A percentile compares a stretch with the other conserved stretches of the same genome.
phyloP scores from a whole-genome alignment of 306 rosid species.

The Glycyrrhiza uralensis region DNA sequence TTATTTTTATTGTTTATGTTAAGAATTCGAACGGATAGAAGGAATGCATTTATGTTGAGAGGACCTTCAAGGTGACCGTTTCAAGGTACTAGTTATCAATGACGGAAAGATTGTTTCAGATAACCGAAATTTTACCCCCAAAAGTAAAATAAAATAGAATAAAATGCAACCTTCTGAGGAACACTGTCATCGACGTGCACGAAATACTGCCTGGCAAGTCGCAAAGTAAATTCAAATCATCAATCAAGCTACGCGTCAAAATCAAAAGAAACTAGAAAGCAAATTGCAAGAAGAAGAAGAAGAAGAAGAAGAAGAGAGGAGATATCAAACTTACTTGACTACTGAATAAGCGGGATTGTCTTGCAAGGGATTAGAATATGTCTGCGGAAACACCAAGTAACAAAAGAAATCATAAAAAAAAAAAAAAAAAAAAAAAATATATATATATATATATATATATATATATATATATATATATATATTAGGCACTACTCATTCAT shows the following conservation, averaged over 20 bases:
- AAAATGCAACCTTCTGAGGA: conserved; percentile 56
- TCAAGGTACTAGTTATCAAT: conserved; percentile 8
- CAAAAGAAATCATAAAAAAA: no score
- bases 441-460: no score
- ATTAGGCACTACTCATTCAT: not conserved
- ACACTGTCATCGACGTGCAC: conserved; percentile 81
- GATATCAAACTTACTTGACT: conserved; percentile 59
- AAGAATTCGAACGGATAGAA: no score
- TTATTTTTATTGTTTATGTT: no score
- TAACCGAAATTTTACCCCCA: not conserved
- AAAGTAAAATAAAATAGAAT: not conserved
- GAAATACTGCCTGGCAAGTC: conserved; percentile 78
- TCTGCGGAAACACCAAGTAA: conserved; percentile 41
- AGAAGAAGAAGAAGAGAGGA: not conserved
- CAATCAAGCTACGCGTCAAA: not conserved
- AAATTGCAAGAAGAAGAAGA: not conserved
- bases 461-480: no score
- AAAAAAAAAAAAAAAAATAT: no score
- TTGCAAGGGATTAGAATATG: conserved; percentile 79
- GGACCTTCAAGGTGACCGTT: not conserved
- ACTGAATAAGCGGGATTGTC: conserved; percentile 92
- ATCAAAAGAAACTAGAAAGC: not conserved
- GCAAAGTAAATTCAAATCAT: conserved; percentile 3
- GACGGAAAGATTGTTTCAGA: not conserved
- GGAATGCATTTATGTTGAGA: not conserved